Percentiles rank a stretch among this genome's conserved stretches.
phyloP scores from a whole-genome alignment of 2,329 filamentous ascomycete species.

The Geosmithia putterillii region DNA sequence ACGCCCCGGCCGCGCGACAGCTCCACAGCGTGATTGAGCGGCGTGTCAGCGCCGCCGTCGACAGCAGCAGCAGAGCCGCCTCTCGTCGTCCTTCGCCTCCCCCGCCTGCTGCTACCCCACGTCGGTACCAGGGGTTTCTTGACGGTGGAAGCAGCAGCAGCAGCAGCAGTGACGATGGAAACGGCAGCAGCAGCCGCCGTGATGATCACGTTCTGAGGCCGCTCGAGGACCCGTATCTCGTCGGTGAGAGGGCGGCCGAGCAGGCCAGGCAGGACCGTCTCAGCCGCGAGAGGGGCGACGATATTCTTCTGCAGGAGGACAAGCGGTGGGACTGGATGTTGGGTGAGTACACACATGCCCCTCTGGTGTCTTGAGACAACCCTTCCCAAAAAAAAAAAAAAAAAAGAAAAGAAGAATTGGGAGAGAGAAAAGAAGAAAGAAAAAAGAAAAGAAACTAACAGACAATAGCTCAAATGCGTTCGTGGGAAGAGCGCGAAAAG shows the following conservation, averaged over 20 bases:
- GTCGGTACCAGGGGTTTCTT: neutral
- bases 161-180: neutral
- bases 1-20: slow-evolving; percentile 41
- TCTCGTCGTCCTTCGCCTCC: slow-evolving; percentile 5
- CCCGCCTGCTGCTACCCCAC: neutral
- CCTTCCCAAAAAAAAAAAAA: too few species aligned
- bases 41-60: slow-evolving; percentile 33
- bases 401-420: too few species aligned
- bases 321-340: slow-evolving; percentile 49
- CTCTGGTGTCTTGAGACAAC: neutral
- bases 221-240: slow-evolving; percentile 55
- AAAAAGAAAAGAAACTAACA: neutral
- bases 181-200: neutral
- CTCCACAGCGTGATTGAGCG: slow-evolving; percentile 53
- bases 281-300: slow-evolving; percentile 40
- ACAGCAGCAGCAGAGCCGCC: slow-evolving; percentile 4
- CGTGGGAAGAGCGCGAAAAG: slow-evolving; percentile 36
- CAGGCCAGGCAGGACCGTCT: slow-evolving; percentile 44
- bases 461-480: slow-evolving; percentile 33
- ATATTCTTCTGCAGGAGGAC: slow-evolving; percentile 43
- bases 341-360: slow-evolving; percentile 24
- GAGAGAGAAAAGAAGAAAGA: too few species aligned
- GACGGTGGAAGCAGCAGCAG: neutral
- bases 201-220: slow-evolving; percentile 1
- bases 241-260: slow-evolving; percentile 52